Conservation (phyloP, 202 grass and related monocot genomes). For the Miscanthus sacchariflorus region DNA sequence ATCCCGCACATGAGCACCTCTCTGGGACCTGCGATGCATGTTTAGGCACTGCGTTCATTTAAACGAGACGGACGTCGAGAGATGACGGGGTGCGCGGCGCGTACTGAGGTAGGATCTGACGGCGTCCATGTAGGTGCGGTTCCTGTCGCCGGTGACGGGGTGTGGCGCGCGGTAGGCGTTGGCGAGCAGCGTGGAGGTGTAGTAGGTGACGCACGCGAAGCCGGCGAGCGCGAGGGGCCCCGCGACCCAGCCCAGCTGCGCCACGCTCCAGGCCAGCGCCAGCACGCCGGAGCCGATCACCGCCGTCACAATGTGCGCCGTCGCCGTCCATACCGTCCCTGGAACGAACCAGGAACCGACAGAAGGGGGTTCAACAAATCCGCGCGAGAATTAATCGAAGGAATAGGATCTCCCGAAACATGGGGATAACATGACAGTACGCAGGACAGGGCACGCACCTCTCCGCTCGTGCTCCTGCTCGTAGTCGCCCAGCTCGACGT, state of each 20-base stretch:
- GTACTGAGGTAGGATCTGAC: constrained; percentile 92
- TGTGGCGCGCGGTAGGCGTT: constrained; percentile 81
- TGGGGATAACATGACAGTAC: not conserved
- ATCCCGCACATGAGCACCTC: constrained; percentile 95
- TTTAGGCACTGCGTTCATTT: not conserved
- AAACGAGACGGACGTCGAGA: not conserved
- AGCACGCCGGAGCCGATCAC: constrained; percentile 98
- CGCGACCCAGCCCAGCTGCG: constrained; percentile 86
- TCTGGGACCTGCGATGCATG: constrained; percentile 56
- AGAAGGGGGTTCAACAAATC: not conserved
- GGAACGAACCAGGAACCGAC: not conserved
- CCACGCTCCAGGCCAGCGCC: constrained; percentile 92
- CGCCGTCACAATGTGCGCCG: constrained; percentile 89
- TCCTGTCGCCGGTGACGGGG: constrained; percentile 78
- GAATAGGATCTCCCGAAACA: not conserved
- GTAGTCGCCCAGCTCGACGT: constrained; percentile 67
- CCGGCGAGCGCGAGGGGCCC: constrained; percentile 69
- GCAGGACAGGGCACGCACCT: constrained; percentile 46
- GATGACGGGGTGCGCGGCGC: not conserved
- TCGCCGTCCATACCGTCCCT: constrained; percentile 91
- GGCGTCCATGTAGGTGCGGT: constrained; percentile 83
- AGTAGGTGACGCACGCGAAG: constrained; percentile 89
- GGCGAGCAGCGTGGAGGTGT: constrained; percentile 88
- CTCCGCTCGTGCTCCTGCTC: constrained; percentile 68
- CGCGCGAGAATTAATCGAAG: not conserved